Evolutionary conservation across 257 asterid genomes (phyloP).

Genomic region (Osmanthus fragrans): DNA sequence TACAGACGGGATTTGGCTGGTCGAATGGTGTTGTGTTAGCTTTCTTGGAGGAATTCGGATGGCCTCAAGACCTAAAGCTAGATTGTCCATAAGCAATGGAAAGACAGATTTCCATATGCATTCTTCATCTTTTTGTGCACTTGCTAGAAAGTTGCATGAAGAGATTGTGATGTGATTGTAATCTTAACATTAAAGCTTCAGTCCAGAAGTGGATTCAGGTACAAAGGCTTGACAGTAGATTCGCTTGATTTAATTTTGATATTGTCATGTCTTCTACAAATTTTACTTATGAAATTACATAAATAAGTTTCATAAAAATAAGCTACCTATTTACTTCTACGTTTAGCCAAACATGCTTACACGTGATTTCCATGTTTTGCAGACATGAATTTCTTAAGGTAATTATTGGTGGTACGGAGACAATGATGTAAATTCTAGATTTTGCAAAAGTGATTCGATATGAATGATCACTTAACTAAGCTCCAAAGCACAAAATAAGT

Average conservation of each 20-base stretch:
- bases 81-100: slow-evolving; percentile 38
- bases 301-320: no score
- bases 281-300: no score
- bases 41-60: slow-evolving; percentile 90
- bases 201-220: no score
- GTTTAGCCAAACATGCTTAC: neutral
- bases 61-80: slow-evolving; percentile 56
- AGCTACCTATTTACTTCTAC: neutral
- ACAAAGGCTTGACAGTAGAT: no score
- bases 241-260: no score
- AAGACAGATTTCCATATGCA: neutral
- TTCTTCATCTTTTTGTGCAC: neutral
- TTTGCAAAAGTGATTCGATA: slow-evolving; percentile 23
- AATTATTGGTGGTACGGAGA: slow-evolving; percentile 12
- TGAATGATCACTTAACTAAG: neutral
- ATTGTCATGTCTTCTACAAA: no score
- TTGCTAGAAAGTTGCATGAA: neutral
- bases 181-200: no score
- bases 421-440: slow-evolving; percentile 12
- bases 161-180: neutral
- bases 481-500: slow-evolving; percentile 11
- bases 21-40: slow-evolving; percentile 87
- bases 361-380: neutral
- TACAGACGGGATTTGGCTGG: slow-evolving; percentile 98
- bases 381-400: neutral